phyloP scores from a whole-genome alignment of 176 grass and related monocot species.

The Sorghum bicolor region Sorghum_bicolor_NCBIv3 NC_012870.2:76643001-76643500 shows the following conservation, averaged over 20 bases:
- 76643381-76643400: neutral
- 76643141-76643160: neutral
- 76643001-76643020: neutral
- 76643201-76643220: slow-evolving; percentile 30
- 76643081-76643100: neutral
- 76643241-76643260: neutral
- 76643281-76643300: neutral
- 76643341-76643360: neutral
- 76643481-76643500: slow-evolving; percentile 69
- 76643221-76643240: neutral
- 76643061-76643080: neutral
- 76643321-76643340: neutral
- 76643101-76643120: neutral
- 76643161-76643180: neutral
- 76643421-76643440: slow-evolving; percentile 95
- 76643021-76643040: no score
- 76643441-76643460: slow-evolving; percentile 61
- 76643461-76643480: slow-evolving; percentile 73
- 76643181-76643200: neutral
- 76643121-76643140: neutral
- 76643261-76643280: neutral
- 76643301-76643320: neutral
- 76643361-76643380: neutral
- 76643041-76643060: neutral
- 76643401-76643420: slow-evolving; percentile 5